Percentiles rank a stretch among this genome's conserved stretches.
These are phyloP conservation scores for Leccinum boreale DNA, from an alignment of 768 basidiomycete species.

Conservation along the genomic window DNA sequence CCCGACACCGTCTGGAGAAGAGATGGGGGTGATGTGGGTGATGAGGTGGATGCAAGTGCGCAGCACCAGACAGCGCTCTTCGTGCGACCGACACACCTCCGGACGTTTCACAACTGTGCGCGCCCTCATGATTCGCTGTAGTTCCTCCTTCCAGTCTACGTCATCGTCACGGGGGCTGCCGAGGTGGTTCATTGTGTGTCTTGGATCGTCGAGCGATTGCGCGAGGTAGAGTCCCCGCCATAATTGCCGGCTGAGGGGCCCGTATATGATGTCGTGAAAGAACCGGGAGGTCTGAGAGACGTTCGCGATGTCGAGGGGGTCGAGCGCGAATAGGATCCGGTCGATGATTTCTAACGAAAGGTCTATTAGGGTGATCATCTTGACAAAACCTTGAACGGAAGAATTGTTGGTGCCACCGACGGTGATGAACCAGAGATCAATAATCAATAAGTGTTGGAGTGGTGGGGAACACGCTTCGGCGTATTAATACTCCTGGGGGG, in stretches of 20 bases:
- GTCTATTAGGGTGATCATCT: slow-evolving; percentile 27
- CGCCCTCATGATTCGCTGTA: slow-evolving; percentile 57
- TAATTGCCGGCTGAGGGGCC: slow-evolving; percentile 38
- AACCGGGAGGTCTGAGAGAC: slow-evolving; percentile 49
- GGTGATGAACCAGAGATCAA: neutral
- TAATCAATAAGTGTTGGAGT: neutral
- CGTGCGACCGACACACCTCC: slow-evolving; percentile 37
- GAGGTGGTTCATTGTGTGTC: slow-evolving; percentile 40
- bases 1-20: slow-evolving; percentile 19
- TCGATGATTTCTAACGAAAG: slow-evolving; percentile 62
- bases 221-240: slow-evolving; percentile 68
- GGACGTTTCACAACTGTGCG: slow-evolving; percentile 42
- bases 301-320: slow-evolving; percentile 57
- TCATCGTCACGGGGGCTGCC: slow-evolving; percentile 20
- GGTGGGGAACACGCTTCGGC: neutral
- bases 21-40: slow-evolving; percentile 38
- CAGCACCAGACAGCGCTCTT: slow-evolving; percentile 39
- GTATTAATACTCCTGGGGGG: slow-evolving; percentile 10
- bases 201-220: slow-evolving; percentile 63
- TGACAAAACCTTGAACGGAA: neutral
- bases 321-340: slow-evolving; percentile 50
- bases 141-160: slow-evolving; percentile 50
- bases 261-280: slow-evolving; percentile 46
- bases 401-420: neutral
- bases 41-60: slow-evolving; percentile 51